Conservation (phyloP, 129 eudicot genomes). For the Mikania micrantha region DNA sequence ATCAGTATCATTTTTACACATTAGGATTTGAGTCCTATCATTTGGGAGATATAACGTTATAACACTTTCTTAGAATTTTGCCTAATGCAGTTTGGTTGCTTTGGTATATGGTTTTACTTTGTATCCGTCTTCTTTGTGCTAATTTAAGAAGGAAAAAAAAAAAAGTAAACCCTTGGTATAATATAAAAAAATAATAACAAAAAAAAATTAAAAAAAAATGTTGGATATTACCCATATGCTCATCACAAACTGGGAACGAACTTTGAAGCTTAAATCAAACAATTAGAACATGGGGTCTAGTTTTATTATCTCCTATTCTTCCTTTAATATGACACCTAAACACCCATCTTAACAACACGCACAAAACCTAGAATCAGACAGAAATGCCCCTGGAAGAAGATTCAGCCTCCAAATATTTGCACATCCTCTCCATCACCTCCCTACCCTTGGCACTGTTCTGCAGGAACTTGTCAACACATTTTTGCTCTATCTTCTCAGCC, state of each 20-base stretch:
- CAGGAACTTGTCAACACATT: conserved; percentile 89
- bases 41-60: too few relatives aligned
- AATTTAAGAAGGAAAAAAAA: not conserved
- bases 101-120: not conserved
- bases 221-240: not conserved
- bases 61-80: too few relatives aligned
- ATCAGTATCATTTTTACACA: too few relatives aligned
- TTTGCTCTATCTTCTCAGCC: conserved; percentile 98
- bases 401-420: conserved; percentile 97
- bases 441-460: conserved; percentile 92
- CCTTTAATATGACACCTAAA: conserved; percentile 4
- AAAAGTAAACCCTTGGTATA: not conserved
- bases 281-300: not conserved
- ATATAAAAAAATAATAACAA: too few relatives aligned
- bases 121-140: not conserved
- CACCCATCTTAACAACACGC: conserved; percentile 5
- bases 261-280: not conserved
- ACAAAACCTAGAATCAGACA: conserved; percentile 29
- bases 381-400: conserved; percentile 62
- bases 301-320: not conserved
- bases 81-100: too few relatives aligned
- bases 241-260: not conserved
- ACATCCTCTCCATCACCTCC: conserved; percentile 99
- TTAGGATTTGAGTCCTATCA: too few relatives aligned
- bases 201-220: too few relatives aligned